Evolutionary conservation across 805 yeast genomes (phyloP), one percentile per base, ranked within the genome.

Genomic region (Suhomyces pyralidae): DNA sequence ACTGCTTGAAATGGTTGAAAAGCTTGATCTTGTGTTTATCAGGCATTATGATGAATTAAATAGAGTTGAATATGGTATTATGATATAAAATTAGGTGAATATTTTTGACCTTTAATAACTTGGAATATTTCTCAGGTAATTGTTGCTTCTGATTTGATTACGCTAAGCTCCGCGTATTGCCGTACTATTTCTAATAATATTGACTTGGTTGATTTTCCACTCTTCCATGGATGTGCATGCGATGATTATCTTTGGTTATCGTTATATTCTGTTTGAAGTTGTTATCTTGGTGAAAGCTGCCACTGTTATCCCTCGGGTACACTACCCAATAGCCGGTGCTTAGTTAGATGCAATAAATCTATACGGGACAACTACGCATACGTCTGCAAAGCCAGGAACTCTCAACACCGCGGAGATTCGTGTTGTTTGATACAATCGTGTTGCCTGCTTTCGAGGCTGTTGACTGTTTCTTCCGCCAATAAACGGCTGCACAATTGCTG

Each of bases 1-100:
- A 57, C 47, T 61, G 68, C 57, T 74, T 73, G 59, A 71, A 68
- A 58, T 73, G 77, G 53, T 66, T 61, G 52, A 75, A 71, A 40
- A 75, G 62, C 65, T 74, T 73, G 59, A 73, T 64, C 55, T 72
- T 74, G 61, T 73, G 78, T 63, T 69, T 70, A 58, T 75, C 79
- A 38, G 78, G 78, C 80, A 75, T 75, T 22, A 32, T 28, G 5
- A 28, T 52, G 40, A 17, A 6, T 17, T 14, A 15, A 38, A 19
- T 17, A 17, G 12, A n/a, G 36, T 32, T 12, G 6, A 32, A n/a
- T 32, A n/a, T n/a, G n/a, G n/a, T 30, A 14, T 10, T 4, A 22
- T 22, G 25, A 7, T 22, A 22, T 22, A 22, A 5, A 7, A 5
- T 22, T 22, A 22, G 3, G 22, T 4, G 25, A 22, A 22, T 22